These are phyloP conservation scores for Stagonosporopsis rhizophila DNA, from an alignment of 2,329 filamentous ascomycete genomes.

Conservation along the genomic window DNA sequence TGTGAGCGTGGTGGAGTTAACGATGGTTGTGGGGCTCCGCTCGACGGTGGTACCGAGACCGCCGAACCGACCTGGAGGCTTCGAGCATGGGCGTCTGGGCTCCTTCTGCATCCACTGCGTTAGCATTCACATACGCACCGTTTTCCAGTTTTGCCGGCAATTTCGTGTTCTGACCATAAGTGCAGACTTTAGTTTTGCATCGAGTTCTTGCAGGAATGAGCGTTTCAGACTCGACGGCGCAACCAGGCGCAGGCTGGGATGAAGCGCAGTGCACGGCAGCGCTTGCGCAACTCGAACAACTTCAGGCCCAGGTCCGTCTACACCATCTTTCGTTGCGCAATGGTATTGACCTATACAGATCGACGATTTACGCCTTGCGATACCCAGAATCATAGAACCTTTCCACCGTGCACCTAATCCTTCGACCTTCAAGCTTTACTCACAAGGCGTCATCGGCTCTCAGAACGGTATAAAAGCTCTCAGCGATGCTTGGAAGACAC, in stretches of 20 bases:
- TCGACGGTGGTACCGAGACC: constrained; percentile 14
- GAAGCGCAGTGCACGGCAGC: constrained; percentile 52
- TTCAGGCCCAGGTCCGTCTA: constrained; percentile 51
- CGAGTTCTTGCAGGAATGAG: constrained; percentile 23
- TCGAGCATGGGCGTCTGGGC: not conserved
- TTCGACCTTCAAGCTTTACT: constrained; percentile 49
- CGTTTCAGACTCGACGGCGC: constrained; percentile 19
- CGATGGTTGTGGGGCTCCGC: constrained; percentile 8
- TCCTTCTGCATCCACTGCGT: constrained; percentile 11
- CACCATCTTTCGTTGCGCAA: not conserved
- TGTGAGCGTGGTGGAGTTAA: constrained; percentile 4
- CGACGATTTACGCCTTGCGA: constrained; percentile 51
- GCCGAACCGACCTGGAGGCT: constrained; percentile 14
- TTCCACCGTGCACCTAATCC: constrained; percentile 41
- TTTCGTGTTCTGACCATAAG: too few relatives aligned
- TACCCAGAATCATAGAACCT: constrained; percentile 53
- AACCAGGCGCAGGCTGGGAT: constrained; percentile 42
- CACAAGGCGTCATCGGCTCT: constrained; percentile 46
- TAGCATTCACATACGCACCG: constrained; percentile 14
- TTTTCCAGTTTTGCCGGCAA: not conserved
- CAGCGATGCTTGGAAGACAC: constrained; percentile 46
- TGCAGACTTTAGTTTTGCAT: not conserved
- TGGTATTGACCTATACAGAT: constrained; percentile 42
- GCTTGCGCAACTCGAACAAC: constrained; percentile 53
- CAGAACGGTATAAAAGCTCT: constrained; percentile 49